Evolutionary conservation across 129 eudicot genomes (phyloP), one percentile per base, ranked within the genome.

Genomic region (Flaveria brownii): DNA sequence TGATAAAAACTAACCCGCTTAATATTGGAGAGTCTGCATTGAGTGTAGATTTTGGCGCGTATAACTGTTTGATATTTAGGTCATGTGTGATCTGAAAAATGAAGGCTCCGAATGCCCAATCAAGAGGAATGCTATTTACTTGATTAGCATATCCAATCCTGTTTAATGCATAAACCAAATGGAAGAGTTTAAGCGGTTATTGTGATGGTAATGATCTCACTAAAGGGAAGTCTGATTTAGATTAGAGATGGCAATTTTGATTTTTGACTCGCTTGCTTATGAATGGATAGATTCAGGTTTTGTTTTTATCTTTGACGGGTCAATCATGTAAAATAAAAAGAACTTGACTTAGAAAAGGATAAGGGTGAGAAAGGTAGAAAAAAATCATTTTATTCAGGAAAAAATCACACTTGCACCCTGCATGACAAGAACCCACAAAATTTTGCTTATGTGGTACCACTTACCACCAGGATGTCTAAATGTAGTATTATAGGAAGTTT

Each of bases 21-120:
- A 77, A 72, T n/a, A 72, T 77, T 23, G 87, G 76, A 59, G 59
- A 74, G 72, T 82, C 82, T 3, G 77, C 77, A 33, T 78, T 23
- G 59, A 75, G 41, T 50, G 85, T 15, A n/a, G 73, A 23, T 36
- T 73, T 71, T 16, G 82, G 52, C 75, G 85, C 82, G 50, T 81
- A 70, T 6, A 81, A 75, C 42, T 91, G 75, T 13, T 70, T 79
- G 43, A 13, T 42, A 16, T 82, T 78, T n/a, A 72, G 14, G 9
- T 77, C 84, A 25, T 73, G 74, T 68, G 85, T 71, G 74, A 71
- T 81, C 72, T 87, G 98, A 70, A 85, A 82, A 80, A 93, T 91
- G 85, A 91, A 88, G 72, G 96, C 97, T 72, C 98, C 98, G 59
- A 91, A 79, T 46, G 97, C 97, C 98, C 97, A 91, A 85, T 91